Evolutionary conservation across 1,284 basidiomycete species (phyloP).

Genomic region (Cryptococcus floricola): DNA sequence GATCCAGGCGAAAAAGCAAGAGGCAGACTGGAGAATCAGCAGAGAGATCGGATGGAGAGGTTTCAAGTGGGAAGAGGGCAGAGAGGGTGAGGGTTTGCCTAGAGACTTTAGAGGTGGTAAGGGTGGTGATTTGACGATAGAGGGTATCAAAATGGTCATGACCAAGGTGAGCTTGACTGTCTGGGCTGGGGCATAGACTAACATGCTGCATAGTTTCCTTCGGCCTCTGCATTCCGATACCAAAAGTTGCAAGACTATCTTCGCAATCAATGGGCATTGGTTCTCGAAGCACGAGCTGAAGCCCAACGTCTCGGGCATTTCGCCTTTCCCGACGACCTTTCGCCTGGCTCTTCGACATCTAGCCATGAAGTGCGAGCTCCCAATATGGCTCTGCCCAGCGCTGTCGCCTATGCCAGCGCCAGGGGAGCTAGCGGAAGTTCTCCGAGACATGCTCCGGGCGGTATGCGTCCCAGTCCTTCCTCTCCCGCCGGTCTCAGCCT

Average conservation of each 20-base stretch:
- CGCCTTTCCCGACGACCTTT: constrained; percentile 24
- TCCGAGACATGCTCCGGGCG: background rate
- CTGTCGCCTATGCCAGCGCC: constrained; percentile 14
- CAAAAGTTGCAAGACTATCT: constrained; percentile 54
- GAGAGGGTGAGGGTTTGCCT: constrained; percentile 40
- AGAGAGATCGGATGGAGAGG: constrained; percentile 42
- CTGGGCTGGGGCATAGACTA: background rate
- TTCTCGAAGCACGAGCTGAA: constrained; percentile 37
- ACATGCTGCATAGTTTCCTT: constrained; percentile 47
- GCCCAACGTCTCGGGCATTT: constrained; percentile 36
- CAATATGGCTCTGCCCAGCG: constrained; percentile 10
- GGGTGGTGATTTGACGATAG: constrained; percentile 70
- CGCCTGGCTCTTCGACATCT: constrained; percentile 20
- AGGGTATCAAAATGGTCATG: constrained; percentile 79
- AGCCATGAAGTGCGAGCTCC: constrained; percentile 17
- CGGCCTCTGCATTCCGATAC: constrained; percentile 54
- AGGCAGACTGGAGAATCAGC: constrained; percentile 21
- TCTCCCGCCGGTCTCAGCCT: constrained; percentile 29
- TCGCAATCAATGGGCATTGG: constrained; percentile 51
- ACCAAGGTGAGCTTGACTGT: constrained; percentile 62
- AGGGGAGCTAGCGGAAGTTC: background rate
- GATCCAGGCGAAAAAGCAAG: constrained; percentile 22
- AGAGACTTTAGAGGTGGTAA: constrained; percentile 52
- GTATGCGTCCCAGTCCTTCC: constrained; percentile 35
- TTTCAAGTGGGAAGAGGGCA: constrained; percentile 44